Conservation (phyloP, 345 rosid genomes). For the Litchi chinensis region DNA sequence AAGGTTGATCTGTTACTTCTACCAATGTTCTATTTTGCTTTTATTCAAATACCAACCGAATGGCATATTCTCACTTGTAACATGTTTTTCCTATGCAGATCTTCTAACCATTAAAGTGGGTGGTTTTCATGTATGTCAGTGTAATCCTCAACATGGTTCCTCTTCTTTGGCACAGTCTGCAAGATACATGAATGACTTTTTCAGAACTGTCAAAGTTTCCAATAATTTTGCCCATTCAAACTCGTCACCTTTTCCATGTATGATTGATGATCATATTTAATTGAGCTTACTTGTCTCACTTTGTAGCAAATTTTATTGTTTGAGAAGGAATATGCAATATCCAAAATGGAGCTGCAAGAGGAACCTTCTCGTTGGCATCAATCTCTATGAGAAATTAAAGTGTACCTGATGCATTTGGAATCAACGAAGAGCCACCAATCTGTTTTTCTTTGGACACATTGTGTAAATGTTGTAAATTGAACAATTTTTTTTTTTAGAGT, state of each 20-base stretch:
- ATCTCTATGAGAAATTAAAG: not conserved
- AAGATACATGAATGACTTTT: not conserved
- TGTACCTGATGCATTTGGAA: not conserved
- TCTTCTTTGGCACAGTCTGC: not conserved
- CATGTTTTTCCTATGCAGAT: too few species aligned
- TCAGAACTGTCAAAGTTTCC: not conserved
- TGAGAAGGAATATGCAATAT: constrained; percentile 25
- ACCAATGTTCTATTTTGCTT: too few species aligned
- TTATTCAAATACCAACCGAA: too few species aligned
- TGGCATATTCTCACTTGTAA: too few species aligned
- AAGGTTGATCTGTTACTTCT: too few species aligned
- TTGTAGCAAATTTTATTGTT: constrained; percentile 67
- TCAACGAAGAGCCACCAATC: not conserved
- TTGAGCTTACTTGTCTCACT: constrained; percentile 18
- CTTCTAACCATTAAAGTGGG: too few species aligned
- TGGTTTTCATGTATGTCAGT: too few species aligned
- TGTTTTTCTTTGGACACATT: not conserved
- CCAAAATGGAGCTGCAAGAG: constrained; percentile 78
- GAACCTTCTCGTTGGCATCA: constrained; percentile 33
- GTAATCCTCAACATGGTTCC: too few species aligned
- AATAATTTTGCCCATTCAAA: not conserved
- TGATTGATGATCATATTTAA: not conserved
- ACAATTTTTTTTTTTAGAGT: too few species aligned
- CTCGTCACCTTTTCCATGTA: not conserved
- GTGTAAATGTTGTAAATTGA: constrained; percentile 8